Conservation (phyloP, 2,329 filamentous ascomycete genomes). For the Sarocladiaceae sp. region DNA sequence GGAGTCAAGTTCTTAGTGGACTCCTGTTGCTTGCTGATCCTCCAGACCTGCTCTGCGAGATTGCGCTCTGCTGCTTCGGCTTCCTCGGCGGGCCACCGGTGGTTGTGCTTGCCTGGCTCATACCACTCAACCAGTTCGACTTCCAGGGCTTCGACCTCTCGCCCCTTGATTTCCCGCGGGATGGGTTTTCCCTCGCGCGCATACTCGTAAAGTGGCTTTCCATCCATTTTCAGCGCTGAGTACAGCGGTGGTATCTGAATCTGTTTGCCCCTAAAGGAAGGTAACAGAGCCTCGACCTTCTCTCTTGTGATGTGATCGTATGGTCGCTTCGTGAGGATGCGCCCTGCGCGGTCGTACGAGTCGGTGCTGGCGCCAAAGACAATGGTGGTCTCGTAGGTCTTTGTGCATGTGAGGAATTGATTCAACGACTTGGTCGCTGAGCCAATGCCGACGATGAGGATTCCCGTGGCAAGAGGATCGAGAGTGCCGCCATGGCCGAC, state of each 20-base stretch:
- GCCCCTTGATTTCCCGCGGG: conserved; percentile 74
- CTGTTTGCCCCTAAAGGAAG: conserved; percentile 71
- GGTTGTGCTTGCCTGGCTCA: conserved; percentile 73
- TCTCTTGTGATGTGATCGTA: conserved; percentile 79
- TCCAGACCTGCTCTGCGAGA: conserved; percentile 67
- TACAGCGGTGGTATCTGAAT: conserved; percentile 90
- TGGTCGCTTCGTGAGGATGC: conserved; percentile 66
- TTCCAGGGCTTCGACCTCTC: conserved; percentile 70
- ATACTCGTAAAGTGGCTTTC: conserved; percentile 94
- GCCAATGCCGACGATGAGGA: conserved; percentile 83
- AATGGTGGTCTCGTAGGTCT: conserved; percentile 84
- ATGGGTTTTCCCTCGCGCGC: conserved; percentile 83
- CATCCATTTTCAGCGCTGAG: conserved; percentile 86
- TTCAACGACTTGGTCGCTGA: conserved; percentile 77
- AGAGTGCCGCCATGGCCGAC: conserved; percentile 94
- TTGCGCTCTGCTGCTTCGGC: conserved; percentile 68
- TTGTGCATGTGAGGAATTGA: conserved; percentile 79
- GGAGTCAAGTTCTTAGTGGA: conserved; percentile 42
- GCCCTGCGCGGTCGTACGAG: conserved; percentile 82
- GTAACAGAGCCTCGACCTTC: conserved; percentile 69
- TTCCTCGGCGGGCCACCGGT: conserved; percentile 74
- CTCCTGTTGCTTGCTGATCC: conserved; percentile 51
- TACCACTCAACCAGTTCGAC: conserved; percentile 80
- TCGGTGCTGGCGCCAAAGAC: conserved; percentile 91
- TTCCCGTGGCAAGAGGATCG: conserved; percentile 88